Evolutionary conservation across 2,329 filamentous ascomycete genomes (phyloP).

Genomic region (Trichoderma asperellum): DNA sequence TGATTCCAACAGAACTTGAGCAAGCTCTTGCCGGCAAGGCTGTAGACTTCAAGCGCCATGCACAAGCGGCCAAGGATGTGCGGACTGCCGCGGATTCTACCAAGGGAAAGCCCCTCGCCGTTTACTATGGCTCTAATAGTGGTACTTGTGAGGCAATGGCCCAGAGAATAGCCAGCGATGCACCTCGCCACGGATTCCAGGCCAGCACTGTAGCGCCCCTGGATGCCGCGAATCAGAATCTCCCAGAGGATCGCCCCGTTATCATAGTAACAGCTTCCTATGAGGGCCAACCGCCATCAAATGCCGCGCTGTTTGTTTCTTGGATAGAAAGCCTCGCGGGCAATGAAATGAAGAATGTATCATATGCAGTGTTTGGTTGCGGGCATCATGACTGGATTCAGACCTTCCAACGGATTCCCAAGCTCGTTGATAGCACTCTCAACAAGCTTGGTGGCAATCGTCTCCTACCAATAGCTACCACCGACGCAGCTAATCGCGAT

Average conservation of each 20-base stretch:
- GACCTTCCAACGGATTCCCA: slow-evolving; percentile 71
- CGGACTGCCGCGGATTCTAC: slow-evolving; percentile 30
- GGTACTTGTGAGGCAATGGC: slow-evolving; percentile 75
- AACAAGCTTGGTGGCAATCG: slow-evolving; percentile 42
- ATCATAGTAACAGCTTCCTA: slow-evolving; percentile 72
- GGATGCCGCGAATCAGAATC: slow-evolving; percentile 62
- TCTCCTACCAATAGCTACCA: slow-evolving; percentile 52
- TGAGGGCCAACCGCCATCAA: slow-evolving; percentile 74
- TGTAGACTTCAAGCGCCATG: slow-evolving; percentile 23
- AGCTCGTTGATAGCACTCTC: slow-evolving; percentile 59
- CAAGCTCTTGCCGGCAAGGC: slow-evolving; percentile 47
- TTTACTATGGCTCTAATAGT: slow-evolving; percentile 76
- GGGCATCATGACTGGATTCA: slow-evolving; percentile 60
- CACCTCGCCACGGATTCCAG: slow-evolving; percentile 61
- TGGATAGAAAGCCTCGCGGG: slow-evolving; percentile 64
- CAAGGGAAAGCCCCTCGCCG: slow-evolving; percentile 53
- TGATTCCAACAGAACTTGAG: slow-evolving; percentile 53
- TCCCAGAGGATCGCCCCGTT: slow-evolving; percentile 64
- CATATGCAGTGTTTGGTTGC: slow-evolving; percentile 72
- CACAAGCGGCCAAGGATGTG: neutral
- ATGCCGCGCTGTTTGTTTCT: slow-evolving; percentile 69
- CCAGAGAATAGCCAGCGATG: slow-evolving; percentile 63
- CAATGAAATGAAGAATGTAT: slow-evolving; percentile 57
- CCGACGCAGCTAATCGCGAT: slow-evolving; percentile 65
- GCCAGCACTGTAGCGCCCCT: slow-evolving; percentile 58